Evolutionary conservation across 2,329 filamentous ascomycete species (phyloP).

Genomic region (Pseudogymnoascus sp.): DNA sequence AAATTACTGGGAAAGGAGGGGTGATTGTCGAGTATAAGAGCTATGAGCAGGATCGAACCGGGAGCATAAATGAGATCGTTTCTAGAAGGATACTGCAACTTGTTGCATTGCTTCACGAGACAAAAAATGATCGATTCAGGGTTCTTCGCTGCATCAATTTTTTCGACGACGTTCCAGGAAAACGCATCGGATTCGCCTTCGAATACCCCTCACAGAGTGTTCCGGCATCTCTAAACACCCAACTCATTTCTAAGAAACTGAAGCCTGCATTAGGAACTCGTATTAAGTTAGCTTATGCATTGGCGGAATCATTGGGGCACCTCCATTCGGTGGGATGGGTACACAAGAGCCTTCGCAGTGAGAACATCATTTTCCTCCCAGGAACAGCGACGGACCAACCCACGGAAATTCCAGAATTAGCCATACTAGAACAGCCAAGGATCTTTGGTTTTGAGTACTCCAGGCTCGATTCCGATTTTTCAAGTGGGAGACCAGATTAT

Average conservation of each 20-base stretch:
- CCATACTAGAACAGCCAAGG: constrained; percentile 8
- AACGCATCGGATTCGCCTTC: not conserved
- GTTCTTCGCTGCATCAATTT: not conserved
- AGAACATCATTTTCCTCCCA: constrained; percentile 14
- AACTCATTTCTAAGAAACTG: not conserved
- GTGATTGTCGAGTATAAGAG: not conserved
- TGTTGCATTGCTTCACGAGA: constrained; percentile 2
- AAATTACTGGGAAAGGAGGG: not conserved
- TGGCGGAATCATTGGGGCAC: not conserved
- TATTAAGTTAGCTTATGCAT: not conserved
- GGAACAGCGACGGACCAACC: not conserved
- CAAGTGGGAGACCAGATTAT: not conserved
- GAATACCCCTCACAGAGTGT: not conserved
- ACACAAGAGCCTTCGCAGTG: constrained; percentile 13
- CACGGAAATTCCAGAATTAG: not conserved
- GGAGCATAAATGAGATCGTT: not conserved
- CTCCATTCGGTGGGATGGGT: constrained; percentile 8
- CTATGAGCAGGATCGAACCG: not conserved
- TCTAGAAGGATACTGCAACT: not conserved
- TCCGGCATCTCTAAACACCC: not conserved
- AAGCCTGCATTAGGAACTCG: not conserved
- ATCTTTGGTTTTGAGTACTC: constrained; percentile 13
- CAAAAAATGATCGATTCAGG: not conserved
- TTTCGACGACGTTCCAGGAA: not conserved
- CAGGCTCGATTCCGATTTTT: constrained; percentile 11